A percentile compares a stretch with the other conserved stretches of the same genome.
These are phyloP conservation scores for Beauveria caledonica DNA, from an alignment of 2,329 filamentous ascomycete species.

Conservation along the genomic window DNA sequence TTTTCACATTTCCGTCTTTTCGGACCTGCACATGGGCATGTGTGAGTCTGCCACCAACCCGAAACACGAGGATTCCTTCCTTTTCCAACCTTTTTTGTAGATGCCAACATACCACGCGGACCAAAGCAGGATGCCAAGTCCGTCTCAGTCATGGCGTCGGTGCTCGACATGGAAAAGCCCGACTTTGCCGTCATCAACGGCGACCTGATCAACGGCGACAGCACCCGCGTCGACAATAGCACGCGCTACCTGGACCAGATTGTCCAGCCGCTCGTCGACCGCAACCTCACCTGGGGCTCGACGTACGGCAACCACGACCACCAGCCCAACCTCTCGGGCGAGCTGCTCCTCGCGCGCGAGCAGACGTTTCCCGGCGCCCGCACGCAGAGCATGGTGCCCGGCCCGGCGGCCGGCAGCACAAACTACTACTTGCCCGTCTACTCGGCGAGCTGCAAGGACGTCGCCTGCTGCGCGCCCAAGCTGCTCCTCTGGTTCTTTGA, in stretches of 20 bases:
- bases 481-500: slow-evolving; percentile 67
- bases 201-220: slow-evolving; percentile 63
- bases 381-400: slow-evolving; percentile 32
- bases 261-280: slow-evolving; percentile 47
- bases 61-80: too few relatives aligned
- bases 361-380: slow-evolving; percentile 28
- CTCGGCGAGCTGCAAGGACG: slow-evolving; percentile 16
- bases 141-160: slow-evolving; percentile 24
- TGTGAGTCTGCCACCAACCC: neutral
- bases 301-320: slow-evolving; percentile 67
- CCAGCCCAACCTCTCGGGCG: slow-evolving; percentile 47
- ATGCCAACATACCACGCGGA: slow-evolving; percentile 25
- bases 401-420: slow-evolving; percentile 30
- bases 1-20: slow-evolving; percentile 13
- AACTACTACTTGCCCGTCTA: slow-evolving; percentile 43
- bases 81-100: neutral
- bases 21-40: slow-evolving; percentile 11
- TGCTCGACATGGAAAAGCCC: slow-evolving; percentile 22
- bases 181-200: slow-evolving; percentile 39
- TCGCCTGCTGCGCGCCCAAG: slow-evolving; percentile 26
- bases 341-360: slow-evolving; percentile 33
- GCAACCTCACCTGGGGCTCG: slow-evolving; percentile 54
- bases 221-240: slow-evolving; percentile 43
- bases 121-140: slow-evolving; percentile 30
- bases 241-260: slow-evolving; percentile 52